Evolutionary conservation across 495 filamentous ascomycete genomes (phyloP).

Genomic region (Talaromyces borbonicus): DNA sequence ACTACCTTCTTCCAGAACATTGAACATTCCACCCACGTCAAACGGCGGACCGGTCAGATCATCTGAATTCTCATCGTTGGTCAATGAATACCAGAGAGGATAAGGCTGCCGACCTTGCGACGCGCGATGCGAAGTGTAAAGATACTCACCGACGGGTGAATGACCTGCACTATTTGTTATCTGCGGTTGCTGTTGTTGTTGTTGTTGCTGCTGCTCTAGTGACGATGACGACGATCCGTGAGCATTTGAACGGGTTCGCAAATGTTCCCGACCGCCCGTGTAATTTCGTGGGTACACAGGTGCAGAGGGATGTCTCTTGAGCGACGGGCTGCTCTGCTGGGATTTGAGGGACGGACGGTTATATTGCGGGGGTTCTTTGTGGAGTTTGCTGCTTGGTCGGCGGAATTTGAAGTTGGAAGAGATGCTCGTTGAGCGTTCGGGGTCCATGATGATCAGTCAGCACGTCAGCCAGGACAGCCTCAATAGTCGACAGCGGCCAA

Average conservation of each 20-base stretch:
- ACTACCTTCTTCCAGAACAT: constrained; percentile 51
- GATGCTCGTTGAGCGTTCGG: constrained; percentile 28
- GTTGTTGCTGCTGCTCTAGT: constrained; percentile 28
- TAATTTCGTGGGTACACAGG: constrained; percentile 44
- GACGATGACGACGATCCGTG: constrained; percentile 44
- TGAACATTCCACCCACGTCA: constrained; percentile 59
- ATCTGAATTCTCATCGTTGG: constrained; percentile 51
- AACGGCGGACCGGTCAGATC: constrained; percentile 62
- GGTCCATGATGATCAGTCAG: constrained; percentile 25
- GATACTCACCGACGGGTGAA: constrained; percentile 39
- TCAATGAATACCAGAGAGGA: constrained; percentile 39
- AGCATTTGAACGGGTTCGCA: constrained; percentile 41
- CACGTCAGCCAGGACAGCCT: not conserved
- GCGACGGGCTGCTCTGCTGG: constrained; percentile 36
- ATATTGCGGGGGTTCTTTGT: constrained; percentile 38
- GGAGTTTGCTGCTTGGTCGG: constrained; percentile 38
- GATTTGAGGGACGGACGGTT: constrained; percentile 29
- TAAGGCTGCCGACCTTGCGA: constrained; percentile 26
- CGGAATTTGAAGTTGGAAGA: constrained; percentile 30
- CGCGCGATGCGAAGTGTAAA: constrained; percentile 21
- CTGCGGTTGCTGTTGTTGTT: not conserved
- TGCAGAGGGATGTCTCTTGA: constrained; percentile 63
- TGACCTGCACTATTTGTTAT: constrained; percentile 33
- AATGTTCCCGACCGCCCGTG: constrained; percentile 35
- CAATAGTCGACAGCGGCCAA: not conserved